Evolutionary conservation across 257 asterid species (phyloP).

Genomic region (Vinca minor): DNA sequence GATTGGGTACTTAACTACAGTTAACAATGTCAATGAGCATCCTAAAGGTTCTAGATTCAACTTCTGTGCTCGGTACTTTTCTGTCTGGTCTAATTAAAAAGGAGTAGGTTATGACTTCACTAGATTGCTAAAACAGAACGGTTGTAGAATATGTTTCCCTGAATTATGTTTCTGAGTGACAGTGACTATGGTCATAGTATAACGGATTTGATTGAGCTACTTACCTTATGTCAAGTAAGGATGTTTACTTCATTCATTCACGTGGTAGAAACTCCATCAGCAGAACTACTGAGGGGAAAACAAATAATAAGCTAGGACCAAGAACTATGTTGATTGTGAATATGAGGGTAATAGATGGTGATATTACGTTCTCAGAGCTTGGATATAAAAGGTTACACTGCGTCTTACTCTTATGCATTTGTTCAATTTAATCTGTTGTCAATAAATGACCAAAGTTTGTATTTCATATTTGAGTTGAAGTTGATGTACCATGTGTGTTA

Average conservation of each 20-base stretch:
- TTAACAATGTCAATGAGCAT: neutral
- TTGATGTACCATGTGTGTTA: slow-evolving; percentile 25
- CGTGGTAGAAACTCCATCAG: neutral
- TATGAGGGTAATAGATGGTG: neutral
- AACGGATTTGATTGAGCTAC: neutral
- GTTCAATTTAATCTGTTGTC: neutral
- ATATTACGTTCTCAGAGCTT: neutral
- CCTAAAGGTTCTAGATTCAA: neutral
- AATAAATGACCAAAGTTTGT: neutral
- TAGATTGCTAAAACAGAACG: neutral
- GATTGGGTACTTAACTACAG: neutral
- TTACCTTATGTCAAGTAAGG: neutral
- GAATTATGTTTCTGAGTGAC: neutral
- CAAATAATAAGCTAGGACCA: neutral
- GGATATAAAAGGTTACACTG: neutral
- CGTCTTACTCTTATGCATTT: neutral
- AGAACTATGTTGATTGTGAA: neutral
- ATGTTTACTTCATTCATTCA: slow-evolving; percentile 3
- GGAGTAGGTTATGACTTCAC: neutral
- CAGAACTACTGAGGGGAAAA: neutral
- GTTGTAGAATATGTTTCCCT: neutral
- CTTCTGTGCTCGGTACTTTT: neutral
- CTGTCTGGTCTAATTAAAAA: neutral
- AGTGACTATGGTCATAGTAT: neutral
- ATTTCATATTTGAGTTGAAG: neutral